Conservation (phyloP, 768 basidiomycete genomes). For the Leucocoprinus birnbaumii region DNA sequence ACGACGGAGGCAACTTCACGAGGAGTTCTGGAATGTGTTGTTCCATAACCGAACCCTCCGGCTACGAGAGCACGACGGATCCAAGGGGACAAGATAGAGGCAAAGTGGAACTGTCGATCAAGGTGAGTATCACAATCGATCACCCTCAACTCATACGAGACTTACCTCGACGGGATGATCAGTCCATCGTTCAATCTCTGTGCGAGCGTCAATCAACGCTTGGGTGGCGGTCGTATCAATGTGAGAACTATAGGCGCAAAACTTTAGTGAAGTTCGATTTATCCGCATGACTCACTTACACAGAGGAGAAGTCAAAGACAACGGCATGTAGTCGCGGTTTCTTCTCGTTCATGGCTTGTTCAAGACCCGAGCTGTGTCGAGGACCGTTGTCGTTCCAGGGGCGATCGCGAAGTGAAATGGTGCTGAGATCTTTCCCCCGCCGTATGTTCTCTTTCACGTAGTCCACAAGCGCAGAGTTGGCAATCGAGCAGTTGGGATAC, state of each 20-base stretch:
- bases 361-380: constrained; percentile 40
- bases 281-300: constrained; percentile 43
- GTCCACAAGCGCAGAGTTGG: constrained; percentile 75
- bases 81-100: constrained; percentile 90
- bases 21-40: constrained; percentile 32
- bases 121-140: background rate
- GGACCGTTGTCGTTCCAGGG: constrained; percentile 96
- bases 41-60: constrained; percentile 86
- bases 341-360: constrained; percentile 45
- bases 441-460: constrained; percentile 77
- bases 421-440: constrained; percentile 69
- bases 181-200: constrained; percentile 85
- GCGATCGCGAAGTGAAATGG: constrained; percentile 66
- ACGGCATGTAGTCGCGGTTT: constrained; percentile 79
- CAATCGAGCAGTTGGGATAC: constrained; percentile 71
- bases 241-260: constrained; percentile 56
- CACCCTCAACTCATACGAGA: background rate
- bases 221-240: constrained; percentile 93
- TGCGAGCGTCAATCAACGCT: constrained; percentile 84
- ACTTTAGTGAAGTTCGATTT: background rate
- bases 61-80: constrained; percentile 85
- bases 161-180: constrained; percentile 70
- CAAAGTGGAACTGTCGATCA: constrained; percentile 83
- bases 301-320: constrained; percentile 86
- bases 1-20: constrained; percentile 70